Percentiles rank a stretch among this genome's conserved stretches.
Conservation (phyloP, 2,329 filamentous ascomycete species). For the Alternaria arbusti region DNA sequence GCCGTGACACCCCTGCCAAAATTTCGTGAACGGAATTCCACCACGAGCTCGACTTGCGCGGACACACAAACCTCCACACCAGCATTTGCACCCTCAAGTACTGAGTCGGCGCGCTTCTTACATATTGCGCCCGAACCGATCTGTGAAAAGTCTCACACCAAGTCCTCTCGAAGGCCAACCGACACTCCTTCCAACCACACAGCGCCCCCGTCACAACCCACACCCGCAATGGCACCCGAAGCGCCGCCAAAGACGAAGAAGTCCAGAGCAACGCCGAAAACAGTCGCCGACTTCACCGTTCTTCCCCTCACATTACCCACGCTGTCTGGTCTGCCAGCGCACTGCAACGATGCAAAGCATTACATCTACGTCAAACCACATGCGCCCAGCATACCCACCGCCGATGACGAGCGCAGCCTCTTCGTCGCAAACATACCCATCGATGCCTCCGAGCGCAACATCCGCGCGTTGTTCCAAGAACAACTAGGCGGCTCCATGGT, state of each 20-base stretch:
- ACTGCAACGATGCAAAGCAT: conserved; percentile 65
- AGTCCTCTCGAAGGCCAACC: background rate
- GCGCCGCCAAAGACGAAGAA: conserved; percentile 22
- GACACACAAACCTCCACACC: background rate
- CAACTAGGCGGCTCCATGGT: conserved; percentile 80
- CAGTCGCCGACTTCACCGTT: conserved; percentile 68
- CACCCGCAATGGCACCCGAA: conserved; percentile 25
- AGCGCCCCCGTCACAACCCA: background rate
- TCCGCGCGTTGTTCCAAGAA: conserved; percentile 75
- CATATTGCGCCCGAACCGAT: background rate
- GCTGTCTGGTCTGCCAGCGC: conserved; percentile 54
- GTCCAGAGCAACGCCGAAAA: conserved; percentile 27
- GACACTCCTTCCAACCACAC: background rate
- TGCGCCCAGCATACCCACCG: conserved; percentile 68
- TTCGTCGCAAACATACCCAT: conserved; percentile 91
- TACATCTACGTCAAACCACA: conserved; percentile 88
- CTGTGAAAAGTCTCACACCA: background rate
- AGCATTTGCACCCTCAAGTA: background rate
- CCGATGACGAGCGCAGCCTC: conserved; percentile 76
- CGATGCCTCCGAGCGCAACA: conserved; percentile 78
- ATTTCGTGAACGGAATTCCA: conserved; percentile 34
- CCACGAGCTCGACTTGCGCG: conserved; percentile 5
- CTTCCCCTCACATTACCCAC: conserved; percentile 68
- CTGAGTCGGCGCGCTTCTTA: background rate
- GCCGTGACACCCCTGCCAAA: conserved; percentile 43